These are phyloP conservation scores for Leptomonas seymouri DNA, from an alignment of 208 protist species.

Conservation along the genomic window DNA sequence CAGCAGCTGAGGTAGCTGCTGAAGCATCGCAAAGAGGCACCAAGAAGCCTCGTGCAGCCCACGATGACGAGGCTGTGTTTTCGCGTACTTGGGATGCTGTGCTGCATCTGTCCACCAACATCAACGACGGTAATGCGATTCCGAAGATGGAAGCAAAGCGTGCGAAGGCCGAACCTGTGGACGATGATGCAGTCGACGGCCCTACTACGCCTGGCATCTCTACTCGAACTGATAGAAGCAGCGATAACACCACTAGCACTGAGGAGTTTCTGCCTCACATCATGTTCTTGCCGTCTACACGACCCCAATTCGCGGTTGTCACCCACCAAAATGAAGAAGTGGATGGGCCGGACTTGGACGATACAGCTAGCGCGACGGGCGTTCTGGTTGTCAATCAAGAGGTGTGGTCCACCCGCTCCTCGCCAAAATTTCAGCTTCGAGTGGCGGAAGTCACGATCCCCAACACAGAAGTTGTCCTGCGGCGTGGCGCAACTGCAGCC, in stretches of 20 bases:
- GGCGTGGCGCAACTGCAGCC: conserved; percentile 52
- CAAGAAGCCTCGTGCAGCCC: background rate
- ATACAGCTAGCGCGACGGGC: conserved; percentile 45
- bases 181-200: background rate
- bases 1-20: background rate
- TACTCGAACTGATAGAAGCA: background rate
- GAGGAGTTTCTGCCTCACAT: conserved; percentile 82
- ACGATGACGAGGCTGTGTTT: conserved; percentile 1
- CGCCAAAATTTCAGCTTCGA: conserved; percentile 63
- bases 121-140: background rate
- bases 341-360: conserved; percentile 29
- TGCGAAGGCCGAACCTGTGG: conserved; percentile 29
- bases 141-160: conserved; percentile 36
- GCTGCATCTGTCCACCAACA: background rate
- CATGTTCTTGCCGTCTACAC: conserved; percentile 80
- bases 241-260: background rate
- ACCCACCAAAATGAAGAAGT: conserved; percentile 61
- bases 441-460: conserved; percentile 86
- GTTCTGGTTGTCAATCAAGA: conserved; percentile 85
- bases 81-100: conserved; percentile 29
- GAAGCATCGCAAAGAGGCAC: background rate
- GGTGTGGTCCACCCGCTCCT: conserved; percentile 72
- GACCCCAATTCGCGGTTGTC: conserved; percentile 72
- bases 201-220: background rate
- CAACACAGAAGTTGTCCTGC: conserved; percentile 50